Conservation (phyloP, 2,329 filamentous ascomycete genomes). For the Akanthomyces muscarius region DNA sequence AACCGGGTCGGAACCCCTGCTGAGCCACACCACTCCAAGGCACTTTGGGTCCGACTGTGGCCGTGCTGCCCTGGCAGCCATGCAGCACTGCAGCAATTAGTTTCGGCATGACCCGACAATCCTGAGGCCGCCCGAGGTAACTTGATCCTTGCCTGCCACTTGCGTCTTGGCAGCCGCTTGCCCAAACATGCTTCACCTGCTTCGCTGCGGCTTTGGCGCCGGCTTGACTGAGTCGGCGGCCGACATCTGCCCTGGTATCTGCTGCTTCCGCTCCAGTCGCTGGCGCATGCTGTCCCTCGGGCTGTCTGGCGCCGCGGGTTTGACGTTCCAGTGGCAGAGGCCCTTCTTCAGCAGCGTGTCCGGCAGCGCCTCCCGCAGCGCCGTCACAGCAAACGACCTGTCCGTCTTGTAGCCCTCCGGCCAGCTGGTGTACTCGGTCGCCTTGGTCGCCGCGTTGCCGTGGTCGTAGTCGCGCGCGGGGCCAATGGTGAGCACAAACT, state of each 20-base stretch:
- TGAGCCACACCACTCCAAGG: conserved; percentile 1
- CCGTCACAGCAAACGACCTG: conserved; percentile 33
- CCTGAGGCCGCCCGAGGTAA: background rate
- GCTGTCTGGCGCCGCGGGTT: conserved; percentile 19
- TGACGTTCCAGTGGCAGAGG: conserved; percentile 41
- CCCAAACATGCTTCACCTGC: background rate
- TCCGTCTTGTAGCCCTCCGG: conserved; percentile 31
- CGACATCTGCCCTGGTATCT: conserved; percentile 10
- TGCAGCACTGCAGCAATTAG: background rate
- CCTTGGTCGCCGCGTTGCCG: conserved; percentile 28
- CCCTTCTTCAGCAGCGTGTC: conserved; percentile 34
- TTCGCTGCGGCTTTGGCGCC: background rate
- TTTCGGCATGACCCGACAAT: background rate
- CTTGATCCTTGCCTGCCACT: background rate
- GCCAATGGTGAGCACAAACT: conserved; percentile 42
- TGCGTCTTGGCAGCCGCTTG: background rate
- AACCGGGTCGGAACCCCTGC: background rate
- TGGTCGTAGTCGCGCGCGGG: conserved; percentile 39
- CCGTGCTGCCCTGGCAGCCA: background rate
- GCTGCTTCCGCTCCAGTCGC: conserved; percentile 22
- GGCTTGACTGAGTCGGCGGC: background rate
- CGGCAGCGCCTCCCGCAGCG: conserved; percentile 38
- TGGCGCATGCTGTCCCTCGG: conserved; percentile 18
- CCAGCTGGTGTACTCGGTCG: conserved; percentile 40
- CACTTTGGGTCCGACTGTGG: background rate